Conservation (phyloP, 2,329 filamentous ascomycete genomes). For the Monosporascus sp. region DNA sequence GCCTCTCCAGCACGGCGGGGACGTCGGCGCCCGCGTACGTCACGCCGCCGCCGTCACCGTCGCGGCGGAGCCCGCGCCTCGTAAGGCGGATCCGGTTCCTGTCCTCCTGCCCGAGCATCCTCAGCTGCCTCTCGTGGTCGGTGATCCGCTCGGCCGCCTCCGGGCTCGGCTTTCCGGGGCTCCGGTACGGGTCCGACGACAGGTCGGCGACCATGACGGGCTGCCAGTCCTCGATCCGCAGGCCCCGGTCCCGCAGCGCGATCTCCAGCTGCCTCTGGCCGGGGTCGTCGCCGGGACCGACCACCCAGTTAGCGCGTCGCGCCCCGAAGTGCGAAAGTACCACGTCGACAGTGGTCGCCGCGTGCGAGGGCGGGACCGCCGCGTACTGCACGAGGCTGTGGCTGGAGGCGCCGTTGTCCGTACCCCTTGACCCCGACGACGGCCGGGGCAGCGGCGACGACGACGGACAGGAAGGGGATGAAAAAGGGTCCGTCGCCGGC, state of each 20-base stretch:
- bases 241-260: slow-evolving; percentile 4
- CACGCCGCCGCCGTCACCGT: no score
- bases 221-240: slow-evolving; percentile 8
- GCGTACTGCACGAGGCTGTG: slow-evolving; percentile 14
- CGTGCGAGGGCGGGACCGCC: slow-evolving; percentile 3
- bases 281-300: slow-evolving; percentile 7
- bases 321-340: slow-evolving; percentile 7
- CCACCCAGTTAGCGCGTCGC: slow-evolving; percentile 12
- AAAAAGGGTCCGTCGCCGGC: not conserved
- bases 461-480: not conserved
- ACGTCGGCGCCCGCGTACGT: no score
- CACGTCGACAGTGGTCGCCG: slow-evolving; percentile 4
- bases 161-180: not conserved
- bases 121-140: slow-evolving; percentile 59
- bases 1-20: no score
- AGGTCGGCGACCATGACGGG: slow-evolving; percentile 9
- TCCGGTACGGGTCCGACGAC: not conserved
- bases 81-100: slow-evolving; percentile 44
- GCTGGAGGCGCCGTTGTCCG: not conserved
- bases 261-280: slow-evolving; percentile 9
- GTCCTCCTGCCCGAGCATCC: slow-evolving; percentile 57
- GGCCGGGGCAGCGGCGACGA: no score
- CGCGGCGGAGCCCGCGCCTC: no score
- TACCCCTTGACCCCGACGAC: not conserved
- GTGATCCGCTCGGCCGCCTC: slow-evolving; percentile 30